Evolutionary conservation across 1,139 yeast genomes (phyloP), one percentile per base, ranked within the genome.

Genomic region (Nakaseomyces delphensis): DNA sequence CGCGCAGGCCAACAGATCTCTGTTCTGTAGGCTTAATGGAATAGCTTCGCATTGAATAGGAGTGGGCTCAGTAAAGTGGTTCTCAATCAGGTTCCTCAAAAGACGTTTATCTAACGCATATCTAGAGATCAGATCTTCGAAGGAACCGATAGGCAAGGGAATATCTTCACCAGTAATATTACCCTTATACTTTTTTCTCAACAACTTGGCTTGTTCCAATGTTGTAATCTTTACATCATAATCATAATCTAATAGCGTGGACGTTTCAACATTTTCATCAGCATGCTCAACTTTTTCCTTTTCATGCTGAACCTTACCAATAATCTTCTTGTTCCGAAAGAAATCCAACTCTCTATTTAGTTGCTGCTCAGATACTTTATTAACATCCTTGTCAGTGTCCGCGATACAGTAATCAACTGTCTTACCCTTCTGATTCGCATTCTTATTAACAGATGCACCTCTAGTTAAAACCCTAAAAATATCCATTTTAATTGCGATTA

Each of bases 41-140:
- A 87, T 79, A 1, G 85, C 74, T 60, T 86, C 95, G 52, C 89
- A 76, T 66, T 91, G 98, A 52, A 91, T 83, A 1, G 96, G 79
- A 0, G 98, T 91, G 5, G 98, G 98, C 48, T 78, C 84, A 3
- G 77, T 73, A 57, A 87, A 89, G 43, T 79, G 83, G 41, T 79
- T 74, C 14, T 74, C 74, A 23, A 80, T 68, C 47, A 91, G 66
- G 55, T 89, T 87, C 31, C 71, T 64, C 31, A 85, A 66, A 39
- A 91, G 65, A 46, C 73, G 73, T 50, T 70, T 69, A 56, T 84
- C 81, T 33, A 91, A 65, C 38, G 77, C 67, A 62, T 80, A 87
- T 45, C 95, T 70, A 1, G 75, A 63, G 3, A 75, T 71, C 49
- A 91, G 68, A 60, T 87, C 96, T 50, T 81, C 80, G 61, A 91